A percentile compares a stretch with the other conserved stretches of the same genome.
These are phyloP conservation scores for Backusella liffmaniae DNA, from an alignment of 192 early-diverging fungal species.

Conservation along the genomic window DNA sequence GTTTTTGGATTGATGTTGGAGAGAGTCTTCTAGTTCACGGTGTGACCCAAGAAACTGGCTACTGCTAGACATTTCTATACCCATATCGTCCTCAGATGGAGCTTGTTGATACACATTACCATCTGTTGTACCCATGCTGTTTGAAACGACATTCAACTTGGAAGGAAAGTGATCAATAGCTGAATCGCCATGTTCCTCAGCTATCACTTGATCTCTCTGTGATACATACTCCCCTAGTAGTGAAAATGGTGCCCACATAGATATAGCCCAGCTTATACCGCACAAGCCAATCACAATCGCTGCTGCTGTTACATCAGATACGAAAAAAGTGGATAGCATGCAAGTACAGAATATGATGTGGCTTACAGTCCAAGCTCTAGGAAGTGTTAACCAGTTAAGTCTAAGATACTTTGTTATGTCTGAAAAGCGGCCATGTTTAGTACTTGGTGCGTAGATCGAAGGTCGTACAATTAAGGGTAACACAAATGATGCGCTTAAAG, in stretches of 20 bases:
- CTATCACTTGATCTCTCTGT: slow-evolving; percentile 26
- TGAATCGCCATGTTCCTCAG: background rate
- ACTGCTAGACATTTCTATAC: slow-evolving; percentile 11
- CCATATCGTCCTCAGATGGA: background rate
- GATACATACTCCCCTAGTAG: slow-evolving; percentile 79
- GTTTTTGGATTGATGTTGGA: background rate
- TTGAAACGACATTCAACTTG: background rate
- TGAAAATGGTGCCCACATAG: slow-evolving; percentile 93
- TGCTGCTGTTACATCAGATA: slow-evolving; percentile 53
- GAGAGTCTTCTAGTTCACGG: background rate
- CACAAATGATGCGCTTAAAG: slow-evolving; percentile 54
- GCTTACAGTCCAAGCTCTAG: slow-evolving; percentile 68
- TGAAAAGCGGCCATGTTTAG: background rate
- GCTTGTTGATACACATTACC: background rate
- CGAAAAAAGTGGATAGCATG: slow-evolving; percentile 67
- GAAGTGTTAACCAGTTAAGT: slow-evolving; percentile 25
- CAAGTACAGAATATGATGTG: slow-evolving; percentile 67
- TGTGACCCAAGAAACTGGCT: background rate
- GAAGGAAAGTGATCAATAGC: background rate
- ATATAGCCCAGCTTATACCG: slow-evolving; percentile 85
- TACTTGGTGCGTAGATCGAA: slow-evolving; percentile 1
- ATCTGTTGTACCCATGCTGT: background rate
- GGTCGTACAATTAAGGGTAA: slow-evolving; percentile 42
- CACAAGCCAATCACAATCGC: slow-evolving; percentile 67
- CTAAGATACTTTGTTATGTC: slow-evolving; percentile 11